Percentiles rank a stretch among this genome's conserved stretches.
These are phyloP conservation scores for Thelephora terrestris DNA, from an alignment of 1,284 basidiomycete genomes.

Conservation along the genomic window DNA sequence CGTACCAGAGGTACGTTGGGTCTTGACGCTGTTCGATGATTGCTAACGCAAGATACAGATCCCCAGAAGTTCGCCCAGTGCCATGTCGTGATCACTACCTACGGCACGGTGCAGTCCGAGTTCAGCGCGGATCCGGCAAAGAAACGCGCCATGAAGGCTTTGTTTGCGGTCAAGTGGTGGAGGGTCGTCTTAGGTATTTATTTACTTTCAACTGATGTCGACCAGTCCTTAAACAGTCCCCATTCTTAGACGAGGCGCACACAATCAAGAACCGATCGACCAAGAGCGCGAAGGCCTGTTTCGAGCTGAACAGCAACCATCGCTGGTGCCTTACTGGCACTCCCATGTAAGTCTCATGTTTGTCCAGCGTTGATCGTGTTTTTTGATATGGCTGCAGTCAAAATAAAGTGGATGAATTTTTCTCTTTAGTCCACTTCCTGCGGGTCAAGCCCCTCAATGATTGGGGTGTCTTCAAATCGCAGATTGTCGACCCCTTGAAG, in stretches of 20 bases:
- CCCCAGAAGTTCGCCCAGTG: constrained; percentile 46
- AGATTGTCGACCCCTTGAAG: constrained; percentile 77
- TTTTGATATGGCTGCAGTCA: constrained; percentile 15
- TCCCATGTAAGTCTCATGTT: constrained; percentile 55
- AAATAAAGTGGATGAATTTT: constrained; percentile 87
- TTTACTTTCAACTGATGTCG: constrained; percentile 1
- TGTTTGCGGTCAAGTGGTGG: constrained; percentile 80
- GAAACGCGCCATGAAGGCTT: constrained; percentile 41
- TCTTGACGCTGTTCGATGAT: neutral
- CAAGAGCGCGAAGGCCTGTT: constrained; percentile 76
- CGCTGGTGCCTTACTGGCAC: constrained; percentile 90
- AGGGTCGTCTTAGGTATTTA: constrained; percentile 72
- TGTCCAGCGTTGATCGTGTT: neutral
- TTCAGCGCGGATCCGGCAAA: constrained; percentile 38
- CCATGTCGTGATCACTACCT: constrained; percentile 82
- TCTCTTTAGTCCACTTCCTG: constrained; percentile 83
- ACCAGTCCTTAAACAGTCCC: neutral
- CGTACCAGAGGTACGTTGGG: constrained; percentile 55
- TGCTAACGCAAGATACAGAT: constrained; percentile 32
- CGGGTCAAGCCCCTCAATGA: constrained; percentile 77
- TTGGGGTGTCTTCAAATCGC: constrained; percentile 68
- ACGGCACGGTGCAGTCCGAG: constrained; percentile 72
- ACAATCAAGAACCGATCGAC: constrained; percentile 93
- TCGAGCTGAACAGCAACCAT: constrained; percentile 66
- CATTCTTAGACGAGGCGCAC: constrained; percentile 79